A percentile compares a stretch with the other conserved stretches of the same genome.
Evolutionary conservation across 306 rosid species (phyloP).

Genomic region (Citrullus colocynthis): DNA sequence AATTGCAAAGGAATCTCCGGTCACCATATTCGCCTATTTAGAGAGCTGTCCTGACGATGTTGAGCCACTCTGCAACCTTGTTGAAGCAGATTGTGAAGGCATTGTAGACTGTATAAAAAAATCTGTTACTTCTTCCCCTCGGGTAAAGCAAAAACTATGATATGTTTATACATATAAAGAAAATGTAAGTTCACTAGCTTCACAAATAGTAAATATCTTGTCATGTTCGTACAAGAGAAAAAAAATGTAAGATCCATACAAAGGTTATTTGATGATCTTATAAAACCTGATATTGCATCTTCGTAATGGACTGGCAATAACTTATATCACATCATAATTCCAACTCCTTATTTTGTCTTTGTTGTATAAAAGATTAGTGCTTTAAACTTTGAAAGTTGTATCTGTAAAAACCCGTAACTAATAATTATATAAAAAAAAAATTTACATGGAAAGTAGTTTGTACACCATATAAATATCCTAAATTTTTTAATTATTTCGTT

Average conservation of each 20-base stretch:
- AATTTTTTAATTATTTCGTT: too few species aligned
- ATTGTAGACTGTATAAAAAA: slow-evolving; percentile 70
- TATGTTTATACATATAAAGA: background rate
- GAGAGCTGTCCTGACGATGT: slow-evolving; percentile 33
- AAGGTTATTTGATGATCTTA: background rate
- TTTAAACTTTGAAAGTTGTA: too few species aligned
- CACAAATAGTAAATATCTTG: background rate
- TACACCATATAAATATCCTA: too few species aligned
- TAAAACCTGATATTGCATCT: background rate
- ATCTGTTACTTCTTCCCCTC: slow-evolving; percentile 38
- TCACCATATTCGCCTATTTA: slow-evolving; percentile 58
- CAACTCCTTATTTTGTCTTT: too few species aligned
- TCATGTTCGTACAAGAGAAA: background rate
- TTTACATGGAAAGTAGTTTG: too few species aligned
- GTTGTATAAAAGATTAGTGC: too few species aligned
- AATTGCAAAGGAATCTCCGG: slow-evolving; percentile 72
- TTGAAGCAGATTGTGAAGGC: slow-evolving; percentile 61
- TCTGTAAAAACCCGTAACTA: too few species aligned
- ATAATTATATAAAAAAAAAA: too few species aligned
- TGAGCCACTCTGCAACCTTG: slow-evolving; percentile 17
- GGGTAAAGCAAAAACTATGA: slow-evolving; percentile 19
- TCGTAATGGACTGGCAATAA: background rate
- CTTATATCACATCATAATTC: background rate
- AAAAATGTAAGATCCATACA: background rate
- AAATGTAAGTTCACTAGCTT: background rate